Conservation (phyloP, 2,329 filamentous ascomycete genomes). For the Fusarium euwallaceae region DNA sequence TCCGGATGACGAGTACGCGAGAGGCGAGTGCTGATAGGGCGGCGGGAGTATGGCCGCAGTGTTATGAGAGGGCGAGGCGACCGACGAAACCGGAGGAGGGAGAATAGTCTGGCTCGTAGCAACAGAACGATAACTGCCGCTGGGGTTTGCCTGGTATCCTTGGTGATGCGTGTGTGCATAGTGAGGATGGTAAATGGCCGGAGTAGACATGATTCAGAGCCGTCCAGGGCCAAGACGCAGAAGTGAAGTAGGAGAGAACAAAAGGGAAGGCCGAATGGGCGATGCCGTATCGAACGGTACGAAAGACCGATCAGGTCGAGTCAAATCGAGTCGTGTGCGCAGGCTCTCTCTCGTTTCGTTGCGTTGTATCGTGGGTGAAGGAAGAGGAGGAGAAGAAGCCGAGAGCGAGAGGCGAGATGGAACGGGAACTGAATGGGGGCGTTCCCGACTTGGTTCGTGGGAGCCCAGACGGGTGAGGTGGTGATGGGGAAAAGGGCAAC, state of each 20-base stretch:
- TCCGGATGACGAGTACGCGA: constrained; percentile 49
- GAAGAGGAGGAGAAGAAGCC: constrained; percentile 35
- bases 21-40: constrained; percentile 46
- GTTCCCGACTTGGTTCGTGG: no score
- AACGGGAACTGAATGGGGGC: constrained; percentile 10
- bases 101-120: constrained; percentile 45
- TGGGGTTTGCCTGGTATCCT: constrained; percentile 46
- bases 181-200: constrained; percentile 63
- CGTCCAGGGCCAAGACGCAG: constrained; percentile 39
- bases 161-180: constrained; percentile 50
- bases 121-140: constrained; percentile 49
- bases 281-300: constrained; percentile 39
- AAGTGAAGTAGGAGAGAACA: constrained; percentile 26
- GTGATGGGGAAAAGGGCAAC: no score
- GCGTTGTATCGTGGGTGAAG: constrained; percentile 27
- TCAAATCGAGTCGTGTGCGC: constrained; percentile 33
- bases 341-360: constrained; percentile 25
- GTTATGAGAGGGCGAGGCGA: constrained; percentile 44
- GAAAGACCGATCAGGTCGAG: constrained; percentile 26
- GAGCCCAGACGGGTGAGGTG: constrained; percentile 9
- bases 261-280: constrained; percentile 14
- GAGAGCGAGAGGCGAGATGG: constrained; percentile 40
- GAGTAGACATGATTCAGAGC: constrained; percentile 77
- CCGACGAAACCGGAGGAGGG: constrained; percentile 48
- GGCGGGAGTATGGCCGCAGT: constrained; percentile 41